Base-by-base conservation (phyloP, 2,329 filamentous ascomycete genomes). In the Diaporthe nobilis region DNA sequence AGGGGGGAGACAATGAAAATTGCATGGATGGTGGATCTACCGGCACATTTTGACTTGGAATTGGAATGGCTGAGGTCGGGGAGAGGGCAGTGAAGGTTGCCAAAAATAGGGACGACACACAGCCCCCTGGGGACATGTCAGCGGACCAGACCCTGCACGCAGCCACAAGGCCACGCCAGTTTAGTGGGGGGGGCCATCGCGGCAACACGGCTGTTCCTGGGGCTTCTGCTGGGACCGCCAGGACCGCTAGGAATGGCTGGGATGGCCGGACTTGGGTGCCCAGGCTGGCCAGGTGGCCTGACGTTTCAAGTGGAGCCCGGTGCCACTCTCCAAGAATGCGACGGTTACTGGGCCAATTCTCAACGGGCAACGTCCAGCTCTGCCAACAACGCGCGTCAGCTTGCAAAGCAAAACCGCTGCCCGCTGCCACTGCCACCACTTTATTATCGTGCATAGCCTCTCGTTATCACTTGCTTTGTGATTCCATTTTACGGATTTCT, bases 331-430 rank as follows among this genome's bases (percentile, higher is more conserved):
- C 58, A 73, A 53, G 71, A 55, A 73, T 55, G 47, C 12, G 17
- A 44, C 20, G 39, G 67, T 72, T 61, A 61, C 70, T 72, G 70
- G 55, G 70, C 57, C 70, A 72, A 61, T 72, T 61, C 31, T 58
- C 20, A 72, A 42, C 44, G 51, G 51, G n/a, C 58, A 13, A 44
- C 34, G n/a, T 37, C 57, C 34, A 63, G n/a, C 5, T 51, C 28
- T 39, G 13, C 13, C 22, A 68, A 51, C 22, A 37, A 37, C 63
- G 49, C 71, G 71, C 71, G 71, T 73, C 58, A 73, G 71, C 71
- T 68, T 39, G 65, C 58, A 44, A 63, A 73, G 42, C 57, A 34
- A 65, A 25, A 44, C 34, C 58, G 15, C 34, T 37, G 55, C 49
- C 55, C 31, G 8, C 55, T 12, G 47, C n/a, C 58, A 51, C 31